phyloP scores from a whole-genome alignment of 352 stramenopile species.

The Phytophthora hibernalis region DNA sequence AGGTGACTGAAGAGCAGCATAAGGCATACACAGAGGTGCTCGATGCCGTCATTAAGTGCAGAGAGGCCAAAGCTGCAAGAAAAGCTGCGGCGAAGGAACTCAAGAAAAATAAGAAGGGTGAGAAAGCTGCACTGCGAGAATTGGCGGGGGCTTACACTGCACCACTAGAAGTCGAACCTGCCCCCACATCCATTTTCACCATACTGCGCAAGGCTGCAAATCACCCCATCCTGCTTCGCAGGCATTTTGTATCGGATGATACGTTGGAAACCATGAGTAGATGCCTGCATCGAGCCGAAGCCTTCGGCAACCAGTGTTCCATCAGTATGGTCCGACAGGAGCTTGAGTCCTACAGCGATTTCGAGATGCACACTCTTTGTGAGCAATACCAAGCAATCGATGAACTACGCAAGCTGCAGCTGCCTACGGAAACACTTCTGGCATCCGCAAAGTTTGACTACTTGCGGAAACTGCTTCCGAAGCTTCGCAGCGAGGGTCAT shows the following conservation, averaged over 20 bases:
- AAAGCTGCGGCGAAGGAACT: conserved; percentile 62
- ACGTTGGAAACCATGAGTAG: conserved; percentile 85
- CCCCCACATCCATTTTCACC: conserved; percentile 91
- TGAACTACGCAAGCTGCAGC: conserved; percentile 84
- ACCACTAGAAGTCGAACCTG: conserved; percentile 31
- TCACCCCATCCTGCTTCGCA: conserved; percentile 95
- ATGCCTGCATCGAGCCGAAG: conserved; percentile 80
- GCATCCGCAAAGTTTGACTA: conserved; percentile 95
- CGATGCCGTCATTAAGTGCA: conserved; percentile 71
- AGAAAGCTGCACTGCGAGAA: conserved; percentile 57
- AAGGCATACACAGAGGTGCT: conserved; percentile 89
- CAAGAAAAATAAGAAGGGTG: conserved; percentile 64
- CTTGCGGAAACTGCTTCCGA: conserved; percentile 89
- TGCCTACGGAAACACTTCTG: conserved; percentile 91
- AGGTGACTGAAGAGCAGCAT: conserved; percentile 75
- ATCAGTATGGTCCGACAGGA: conserved; percentile 91
- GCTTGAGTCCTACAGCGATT: conserved; percentile 95
- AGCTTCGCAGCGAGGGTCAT: conserved; percentile 89
- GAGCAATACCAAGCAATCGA: conserved; percentile 86
- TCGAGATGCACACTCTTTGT: conserved; percentile 95
- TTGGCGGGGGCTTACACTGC: conserved; percentile 46
- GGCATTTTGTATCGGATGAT: conserved; percentile 76
- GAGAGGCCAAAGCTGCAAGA: conserved; percentile 49
- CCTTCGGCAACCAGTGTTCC: conserved; percentile 87
- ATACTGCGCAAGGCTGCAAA: conserved; percentile 98